phyloP scores from a whole-genome alignment of 305 asterid species.

The Fraxinus baroniana region DNA sequence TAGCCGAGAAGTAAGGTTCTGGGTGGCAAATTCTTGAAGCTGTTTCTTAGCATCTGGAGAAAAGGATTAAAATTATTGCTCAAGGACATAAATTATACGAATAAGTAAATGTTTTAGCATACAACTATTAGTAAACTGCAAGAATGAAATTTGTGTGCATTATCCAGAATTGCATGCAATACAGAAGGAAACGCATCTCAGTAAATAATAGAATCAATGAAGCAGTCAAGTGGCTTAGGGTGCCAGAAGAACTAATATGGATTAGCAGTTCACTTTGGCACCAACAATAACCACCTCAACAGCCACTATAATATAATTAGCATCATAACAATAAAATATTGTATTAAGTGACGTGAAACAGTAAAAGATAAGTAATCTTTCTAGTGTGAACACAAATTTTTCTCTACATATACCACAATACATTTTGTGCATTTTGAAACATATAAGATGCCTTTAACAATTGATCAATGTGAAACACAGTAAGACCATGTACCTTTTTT shows the following conservation, averaged over 20 bases:
- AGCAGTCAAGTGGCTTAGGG: neutral
- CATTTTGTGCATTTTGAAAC: neutral
- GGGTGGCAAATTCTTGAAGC: conserved; percentile 76
- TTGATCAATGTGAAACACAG: neutral
- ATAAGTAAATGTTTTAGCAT: neutral
- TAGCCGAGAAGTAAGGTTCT: conserved; percentile 67
- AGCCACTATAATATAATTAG: neutral
- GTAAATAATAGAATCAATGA: neutral
- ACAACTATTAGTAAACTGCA: neutral
- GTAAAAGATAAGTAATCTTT: neutral
- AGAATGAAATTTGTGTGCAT: neutral
- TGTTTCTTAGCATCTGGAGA: conserved; percentile 80
- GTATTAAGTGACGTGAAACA: neutral
- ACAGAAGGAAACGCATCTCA: neutral
- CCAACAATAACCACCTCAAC: neutral
- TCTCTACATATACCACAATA: neutral
- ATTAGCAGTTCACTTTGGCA: neutral
- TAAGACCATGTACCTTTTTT: conserved; percentile 57
- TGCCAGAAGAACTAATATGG: neutral
- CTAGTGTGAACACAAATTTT: neutral
- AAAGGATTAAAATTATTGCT: conserved; percentile 1
- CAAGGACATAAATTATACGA: neutral
- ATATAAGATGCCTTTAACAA: neutral
- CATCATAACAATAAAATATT: neutral
- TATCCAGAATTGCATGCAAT: neutral